Conservation (phyloP, 208 protist species). For the Wallacemonas sp. region DNA sequence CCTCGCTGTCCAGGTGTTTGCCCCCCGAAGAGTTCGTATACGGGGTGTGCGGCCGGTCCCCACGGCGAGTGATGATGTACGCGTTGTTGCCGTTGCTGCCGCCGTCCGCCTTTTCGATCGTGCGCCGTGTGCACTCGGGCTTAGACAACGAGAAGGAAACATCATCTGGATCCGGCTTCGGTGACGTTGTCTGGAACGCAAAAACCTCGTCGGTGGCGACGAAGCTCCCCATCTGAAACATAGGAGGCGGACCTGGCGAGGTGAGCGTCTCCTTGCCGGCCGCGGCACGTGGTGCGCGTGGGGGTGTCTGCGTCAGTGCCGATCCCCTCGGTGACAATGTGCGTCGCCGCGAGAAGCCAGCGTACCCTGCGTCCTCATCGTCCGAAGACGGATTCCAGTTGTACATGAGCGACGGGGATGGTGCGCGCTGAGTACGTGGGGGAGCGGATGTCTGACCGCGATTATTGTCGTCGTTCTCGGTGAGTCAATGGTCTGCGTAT, state of each 20-base stretch:
- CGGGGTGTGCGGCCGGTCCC: slow-evolving; percentile 3
- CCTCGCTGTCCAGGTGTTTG: not conserved
- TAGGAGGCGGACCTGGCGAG: not conserved
- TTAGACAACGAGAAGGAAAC: slow-evolving; percentile 6
- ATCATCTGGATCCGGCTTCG: not conserved
- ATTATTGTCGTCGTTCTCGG: too few species aligned
- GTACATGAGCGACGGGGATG: not conserved
- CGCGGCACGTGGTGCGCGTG: not conserved
- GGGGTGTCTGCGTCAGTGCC: not conserved
- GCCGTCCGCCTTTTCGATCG: not conserved
- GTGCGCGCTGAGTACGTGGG: not conserved
- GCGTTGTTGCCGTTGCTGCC: not conserved
- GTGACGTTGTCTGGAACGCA: not conserved
- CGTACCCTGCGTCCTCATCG: not conserved
- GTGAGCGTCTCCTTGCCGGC: not conserved
- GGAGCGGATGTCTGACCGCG: not conserved
- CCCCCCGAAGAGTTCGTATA: not conserved
- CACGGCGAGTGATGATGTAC: not conserved
- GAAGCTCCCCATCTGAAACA: not conserved
- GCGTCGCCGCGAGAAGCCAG: not conserved
- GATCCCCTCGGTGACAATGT: not conserved
- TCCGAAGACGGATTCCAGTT: not conserved
- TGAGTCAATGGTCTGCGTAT: too few species aligned
- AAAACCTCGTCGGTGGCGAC: not conserved
- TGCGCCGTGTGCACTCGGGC: not conserved